phyloP scores from a whole-genome alignment of 257 asterid genomes.

The Solanum ossicruentum region DNA sequence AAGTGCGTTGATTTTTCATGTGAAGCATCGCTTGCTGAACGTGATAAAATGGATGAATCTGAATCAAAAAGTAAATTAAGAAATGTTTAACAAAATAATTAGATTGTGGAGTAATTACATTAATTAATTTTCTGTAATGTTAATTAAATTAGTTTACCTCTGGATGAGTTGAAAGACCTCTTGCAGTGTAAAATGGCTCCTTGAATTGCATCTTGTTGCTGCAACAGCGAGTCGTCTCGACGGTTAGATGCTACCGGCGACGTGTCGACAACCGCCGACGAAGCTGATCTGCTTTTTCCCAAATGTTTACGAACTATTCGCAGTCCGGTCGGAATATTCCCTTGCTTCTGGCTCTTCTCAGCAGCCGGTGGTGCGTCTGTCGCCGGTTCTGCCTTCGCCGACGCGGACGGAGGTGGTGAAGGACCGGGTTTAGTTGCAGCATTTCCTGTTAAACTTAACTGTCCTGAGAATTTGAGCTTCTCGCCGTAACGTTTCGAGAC shows the following conservation, averaged over 20 bases:
- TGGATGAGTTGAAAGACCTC: slow-evolving; percentile 60
- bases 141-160: slow-evolving; percentile 28
- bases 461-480: neutral
- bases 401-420: neutral
- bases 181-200: slow-evolving; percentile 66
- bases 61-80: neutral
- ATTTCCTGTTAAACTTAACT: neutral
- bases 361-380: neutral
- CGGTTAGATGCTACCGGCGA: slow-evolving; percentile 28
- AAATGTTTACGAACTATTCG: neutral
- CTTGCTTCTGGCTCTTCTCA: neutral
- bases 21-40: slow-evolving; percentile 61
- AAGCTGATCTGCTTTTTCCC: slow-evolving; percentile 70
- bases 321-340: slow-evolving; percentile 45
- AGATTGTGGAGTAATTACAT: neutral
- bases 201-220: slow-evolving; percentile 73
- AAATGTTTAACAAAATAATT: neutral
- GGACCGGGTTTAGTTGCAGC: neutral
- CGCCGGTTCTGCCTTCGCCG: neutral
- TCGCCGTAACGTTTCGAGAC: neutral
- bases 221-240: slow-evolving; percentile 69
- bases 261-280: slow-evolving; percentile 24
- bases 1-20: slow-evolving; percentile 30
- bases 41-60: slow-evolving; percentile 18
- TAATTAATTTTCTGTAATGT: neutral